Base-by-base conservation (phyloP, 495 filamentous ascomycete species). In the Penicillium fimorum region DNA sequence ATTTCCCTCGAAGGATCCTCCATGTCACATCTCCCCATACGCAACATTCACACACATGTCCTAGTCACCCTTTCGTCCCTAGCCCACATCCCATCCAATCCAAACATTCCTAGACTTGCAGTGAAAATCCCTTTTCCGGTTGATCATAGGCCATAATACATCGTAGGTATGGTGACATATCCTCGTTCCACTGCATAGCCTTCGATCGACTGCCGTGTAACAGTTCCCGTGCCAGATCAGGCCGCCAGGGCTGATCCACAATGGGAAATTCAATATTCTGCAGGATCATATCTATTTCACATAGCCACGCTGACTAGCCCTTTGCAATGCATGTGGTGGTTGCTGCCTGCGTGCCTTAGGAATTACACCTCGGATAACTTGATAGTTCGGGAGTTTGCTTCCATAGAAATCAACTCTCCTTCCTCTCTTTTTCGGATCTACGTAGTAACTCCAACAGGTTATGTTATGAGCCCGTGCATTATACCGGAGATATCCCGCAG, bases 11-110 rank as follows among this genome's bases (percentile, higher is more conserved):
- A 38, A 47, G 52, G 52, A 54, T 47, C 17, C 17, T 25, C 18
- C 42, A 37, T 37, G 42, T 46, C 42, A 46, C 48, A 52, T 57
- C 40, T 17, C 15, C 18, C 22, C 43, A 46, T 38, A 38, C 35
- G n/a, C 32, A 24, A 22, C 20, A 4, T 9, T 9, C 12, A 50
- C 15, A n/a, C 25, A 47, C 41, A 17, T 15, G 15, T 29, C 32
- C 27, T 22, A 15, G 55, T 43, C 48, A 45, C 49, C 51, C 49
- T 37, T 42, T 51, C 25, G 17, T 51, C 15, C 25, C 2, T 17
- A 5, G 10, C n/a, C 15, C 2, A 29, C 22, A 27, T 15, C 20
- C 9, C 24, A 22, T 41, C 24, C 33, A 50, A 49, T 49, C 32
- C 18, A 29, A 27, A 4, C 5, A 4, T 13, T 33, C n/a, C 18